Evolutionary conservation across 306 rosid genomes (phyloP), one percentile per base, ranked within the genome.

Genomic region (Pueraria montana): DNA sequence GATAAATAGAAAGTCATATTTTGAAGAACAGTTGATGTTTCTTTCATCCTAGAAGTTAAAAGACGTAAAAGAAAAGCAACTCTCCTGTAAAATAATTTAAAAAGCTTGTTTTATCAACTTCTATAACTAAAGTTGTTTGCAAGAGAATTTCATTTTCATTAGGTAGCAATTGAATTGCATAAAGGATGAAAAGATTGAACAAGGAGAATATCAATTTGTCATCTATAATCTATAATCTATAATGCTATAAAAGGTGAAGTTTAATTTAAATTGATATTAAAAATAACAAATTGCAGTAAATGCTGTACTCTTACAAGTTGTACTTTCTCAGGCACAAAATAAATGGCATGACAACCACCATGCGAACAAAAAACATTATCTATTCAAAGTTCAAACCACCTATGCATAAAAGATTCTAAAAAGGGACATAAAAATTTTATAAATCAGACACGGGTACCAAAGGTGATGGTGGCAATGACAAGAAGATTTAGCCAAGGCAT

Each of bases 351-450:
- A 21, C 34, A 68, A 49, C 72, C 30, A 36, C 63, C 63, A 75
- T 24, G 72, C 17, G 0, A 24, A 62, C 18, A 40, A 61, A 55
- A 56, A 27, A 30, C 2, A 58, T 5, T 27, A 38, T 53, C 61
- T 23, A 52, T 58, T 68, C 30, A 74, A 58, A 85, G 42, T 58
- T 68, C 30, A 74, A 58, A 85, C 66, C 30, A 67, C 40, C 74
- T 78, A 55, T 16, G 36, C 24, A 36, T 20, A 34, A 4, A 34
- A 34, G 40, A 34, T 34, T 34, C 40, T 34, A 34, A 4, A 34
- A 34, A 34, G 8, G 40, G 48, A 20, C 11, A 78, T 3, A 34
- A 30, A 30, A 34, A 0, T 5, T 34, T 34, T 34, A 10, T 0
- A 18, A n/a, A 53, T 70, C 49, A 21, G 9, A 40, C 50, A 71